A percentile compares a stretch with the other conserved stretches of the same genome.
Conservation (phyloP, 148 eudicot species). For the Heliamphora exappendiculata region DNA sequence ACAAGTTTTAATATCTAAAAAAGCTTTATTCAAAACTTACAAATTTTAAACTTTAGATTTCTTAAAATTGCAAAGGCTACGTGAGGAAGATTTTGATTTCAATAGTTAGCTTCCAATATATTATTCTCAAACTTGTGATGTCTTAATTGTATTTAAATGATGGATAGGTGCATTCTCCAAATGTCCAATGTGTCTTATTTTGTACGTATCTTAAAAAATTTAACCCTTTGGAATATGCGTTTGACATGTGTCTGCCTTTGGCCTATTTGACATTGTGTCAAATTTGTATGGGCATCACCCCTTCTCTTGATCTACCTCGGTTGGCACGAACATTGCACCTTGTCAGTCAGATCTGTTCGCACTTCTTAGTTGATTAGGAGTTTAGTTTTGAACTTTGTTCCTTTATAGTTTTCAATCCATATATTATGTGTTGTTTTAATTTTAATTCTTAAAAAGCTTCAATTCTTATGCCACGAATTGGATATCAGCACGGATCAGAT, state of each 20-base stretch:
- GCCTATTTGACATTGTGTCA: too few species aligned
- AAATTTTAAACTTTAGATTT: not conserved
- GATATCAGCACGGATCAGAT: conserved; percentile 80
- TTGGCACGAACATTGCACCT: not conserved
- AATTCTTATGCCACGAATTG: conserved; percentile 93
- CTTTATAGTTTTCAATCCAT: not conserved
- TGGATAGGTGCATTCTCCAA: not conserved
- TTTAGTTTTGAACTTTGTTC: not conserved
- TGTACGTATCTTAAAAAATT: not conserved
- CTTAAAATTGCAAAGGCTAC: too few species aligned
- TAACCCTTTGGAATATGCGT: not conserved
- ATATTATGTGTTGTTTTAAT: conserved; percentile 6
- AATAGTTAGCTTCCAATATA: too few species aligned
- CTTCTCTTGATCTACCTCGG: too few species aligned
- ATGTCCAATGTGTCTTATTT: not conserved
- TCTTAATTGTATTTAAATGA: too few species aligned
- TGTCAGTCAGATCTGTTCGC: not conserved
- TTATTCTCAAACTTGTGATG: not conserved
- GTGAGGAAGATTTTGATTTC: too few species aligned
- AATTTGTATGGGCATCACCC: too few species aligned
- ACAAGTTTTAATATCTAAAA: not conserved
- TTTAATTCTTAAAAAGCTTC: conserved; percentile 46
- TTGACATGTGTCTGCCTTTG: too few species aligned
- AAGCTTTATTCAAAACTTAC: not conserved
- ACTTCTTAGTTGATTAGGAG: not conserved